phyloP scores from a whole-genome alignment of 495 filamentous ascomycete species.

The Sporormia fimetaria region DNA sequence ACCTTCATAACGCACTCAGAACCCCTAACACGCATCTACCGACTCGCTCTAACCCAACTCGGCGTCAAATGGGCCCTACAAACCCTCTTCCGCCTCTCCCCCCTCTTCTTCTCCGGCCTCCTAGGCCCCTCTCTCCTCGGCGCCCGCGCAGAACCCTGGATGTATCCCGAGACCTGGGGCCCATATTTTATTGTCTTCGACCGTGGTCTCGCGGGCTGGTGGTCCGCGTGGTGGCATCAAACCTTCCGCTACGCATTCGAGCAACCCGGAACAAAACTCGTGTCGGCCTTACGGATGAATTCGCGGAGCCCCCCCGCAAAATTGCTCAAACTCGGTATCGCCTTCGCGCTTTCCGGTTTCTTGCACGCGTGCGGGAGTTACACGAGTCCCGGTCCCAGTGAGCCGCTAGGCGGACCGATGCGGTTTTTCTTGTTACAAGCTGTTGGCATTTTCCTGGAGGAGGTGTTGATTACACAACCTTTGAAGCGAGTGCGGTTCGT shows the following conservation, averaged over 20 bases:
- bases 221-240: slow-evolving; percentile 86
- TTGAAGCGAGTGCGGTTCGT: slow-evolving; percentile 14
- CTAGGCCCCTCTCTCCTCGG: slow-evolving; percentile 35
- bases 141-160: slow-evolving; percentile 33
- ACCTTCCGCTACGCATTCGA: slow-evolving; percentile 65
- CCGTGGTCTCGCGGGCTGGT: slow-evolving; percentile 61
- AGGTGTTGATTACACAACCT: neutral
- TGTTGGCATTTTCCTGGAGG: slow-evolving; percentile 28
- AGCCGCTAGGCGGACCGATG: slow-evolving; percentile 30
- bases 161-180: slow-evolving; percentile 54
- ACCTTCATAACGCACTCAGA: slow-evolving; percentile 31
- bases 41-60: slow-evolving; percentile 38
- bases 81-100: slow-evolving; percentile 44
- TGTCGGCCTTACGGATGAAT: slow-evolving; percentile 27
- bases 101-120: slow-evolving; percentile 46
- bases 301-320: slow-evolving; percentile 15
- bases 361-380: slow-evolving; percentile 34
- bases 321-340: slow-evolving; percentile 24
- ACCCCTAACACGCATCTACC: slow-evolving; percentile 37
- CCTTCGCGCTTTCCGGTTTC: slow-evolving; percentile 32
- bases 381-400: slow-evolving; percentile 26
- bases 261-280: slow-evolving; percentile 42
- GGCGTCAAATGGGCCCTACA: slow-evolving; percentile 45
- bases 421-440: slow-evolving; percentile 35
- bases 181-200: slow-evolving; percentile 44